Evolutionary conservation across 2,329 filamentous ascomycete genomes (phyloP).

Genomic region (Fusarium euwallaceae): DNA sequence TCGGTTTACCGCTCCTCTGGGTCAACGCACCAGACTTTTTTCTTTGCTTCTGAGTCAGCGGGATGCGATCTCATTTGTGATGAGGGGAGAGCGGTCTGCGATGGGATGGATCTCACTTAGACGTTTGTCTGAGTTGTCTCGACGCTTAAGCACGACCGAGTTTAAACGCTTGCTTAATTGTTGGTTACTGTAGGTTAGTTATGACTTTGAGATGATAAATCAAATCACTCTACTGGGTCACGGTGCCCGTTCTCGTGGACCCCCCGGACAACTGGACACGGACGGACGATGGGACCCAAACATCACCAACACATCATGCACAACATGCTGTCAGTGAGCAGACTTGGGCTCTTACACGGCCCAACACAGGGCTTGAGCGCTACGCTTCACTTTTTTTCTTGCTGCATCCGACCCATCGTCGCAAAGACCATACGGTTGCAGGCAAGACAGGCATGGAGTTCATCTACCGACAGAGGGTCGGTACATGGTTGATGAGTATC

Average conservation of each 20-base stretch:
- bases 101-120: slow-evolving; percentile 13
- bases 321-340: slow-evolving; percentile 43
- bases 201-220: slow-evolving; percentile 20
- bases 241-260: neutral
- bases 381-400: slow-evolving; percentile 7
- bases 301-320: slow-evolving; percentile 36
- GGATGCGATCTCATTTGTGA: slow-evolving; percentile 19
- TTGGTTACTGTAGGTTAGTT: neutral
- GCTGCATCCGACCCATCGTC: neutral
- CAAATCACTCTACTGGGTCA: slow-evolving; percentile 18
- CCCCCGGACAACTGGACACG: slow-evolving; percentile 12
- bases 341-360: slow-evolving; percentile 41
- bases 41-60: slow-evolving; percentile 19
- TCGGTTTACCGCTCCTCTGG: slow-evolving; percentile 38
- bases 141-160: slow-evolving; percentile 11
- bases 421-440: slow-evolving; percentile 30
- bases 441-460: neutral
- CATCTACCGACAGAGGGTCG: slow-evolving; percentile 31
- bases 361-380: slow-evolving; percentile 41
- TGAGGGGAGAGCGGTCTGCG: neutral
- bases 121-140: slow-evolving; percentile 6
- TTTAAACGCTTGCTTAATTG: neutral
- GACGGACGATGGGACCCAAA: slow-evolving; percentile 12
- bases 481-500: slow-evolving; percentile 32
- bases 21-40: slow-evolving; percentile 15